phyloP scores from a whole-genome alignment of 148 eudicot species.

The Selenicereus undatus region DNA sequence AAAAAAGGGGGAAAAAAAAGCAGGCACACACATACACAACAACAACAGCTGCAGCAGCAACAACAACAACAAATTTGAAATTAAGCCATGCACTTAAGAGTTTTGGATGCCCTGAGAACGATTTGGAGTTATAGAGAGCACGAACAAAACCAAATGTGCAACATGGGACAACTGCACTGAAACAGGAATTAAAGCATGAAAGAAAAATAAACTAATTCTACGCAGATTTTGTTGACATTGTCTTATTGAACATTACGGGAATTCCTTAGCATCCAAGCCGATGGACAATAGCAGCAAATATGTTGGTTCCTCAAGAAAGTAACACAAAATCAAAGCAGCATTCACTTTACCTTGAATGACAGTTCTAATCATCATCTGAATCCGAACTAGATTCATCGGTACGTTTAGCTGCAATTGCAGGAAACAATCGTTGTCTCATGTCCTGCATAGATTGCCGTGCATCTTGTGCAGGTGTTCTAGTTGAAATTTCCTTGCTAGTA shows the following conservation, averaged over 20 bases:
- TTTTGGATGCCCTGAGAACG: not conserved
- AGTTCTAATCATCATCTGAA: constrained; percentile 14
- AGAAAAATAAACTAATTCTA: no score
- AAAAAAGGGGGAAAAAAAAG: no score
- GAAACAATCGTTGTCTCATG: constrained; percentile 41
- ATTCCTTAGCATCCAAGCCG: not conserved
- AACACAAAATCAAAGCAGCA: no score
- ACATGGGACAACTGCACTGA: not conserved
- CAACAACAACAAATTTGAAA: no score
- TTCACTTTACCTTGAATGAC: no score
- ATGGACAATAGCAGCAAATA: no score
- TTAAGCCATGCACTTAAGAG: not conserved
- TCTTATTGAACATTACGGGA: not conserved
- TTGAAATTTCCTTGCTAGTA: constrained; percentile 26
- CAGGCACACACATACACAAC: no score
- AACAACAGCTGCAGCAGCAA: no score
- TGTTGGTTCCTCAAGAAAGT: no score
- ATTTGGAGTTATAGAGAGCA: not conserved
- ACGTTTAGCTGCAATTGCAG: constrained; percentile 43
- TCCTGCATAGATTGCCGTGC: constrained; percentile 28
- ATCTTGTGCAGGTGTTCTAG: constrained; percentile 28
- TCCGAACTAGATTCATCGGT: constrained; percentile 45
- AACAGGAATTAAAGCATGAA: no score
- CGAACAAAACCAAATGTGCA: not conserved
- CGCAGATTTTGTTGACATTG: no score